A percentile compares a stretch with the other conserved stretches of the same genome.
These are phyloP conservation scores for Jacaranda mimosifolia DNA, from an alignment of 257 asterid genomes.

Conservation along the genomic window DNA sequence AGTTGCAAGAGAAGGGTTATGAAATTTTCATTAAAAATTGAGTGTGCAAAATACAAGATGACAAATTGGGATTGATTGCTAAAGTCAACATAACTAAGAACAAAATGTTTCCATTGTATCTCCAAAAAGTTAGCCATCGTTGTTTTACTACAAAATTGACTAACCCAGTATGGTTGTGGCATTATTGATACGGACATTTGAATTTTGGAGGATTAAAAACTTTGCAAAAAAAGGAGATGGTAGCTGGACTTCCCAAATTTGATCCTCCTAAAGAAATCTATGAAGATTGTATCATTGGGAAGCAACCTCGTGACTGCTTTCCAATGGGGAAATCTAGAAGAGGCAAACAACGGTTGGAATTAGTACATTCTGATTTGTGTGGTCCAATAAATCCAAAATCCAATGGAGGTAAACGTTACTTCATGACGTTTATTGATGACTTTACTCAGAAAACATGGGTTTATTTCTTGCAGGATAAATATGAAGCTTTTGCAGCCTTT, in stretches of 20 bases:
- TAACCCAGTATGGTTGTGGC: neutral
- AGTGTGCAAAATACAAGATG: neutral
- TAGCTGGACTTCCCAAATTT: neutral
- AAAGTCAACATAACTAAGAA: neutral
- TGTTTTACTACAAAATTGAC: neutral
- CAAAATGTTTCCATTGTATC: neutral
- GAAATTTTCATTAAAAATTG: neutral
- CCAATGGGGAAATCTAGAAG: neutral
- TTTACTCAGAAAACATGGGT: neutral
- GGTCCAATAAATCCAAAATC: neutral
- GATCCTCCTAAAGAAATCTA: neutral
- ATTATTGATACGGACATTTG: neutral
- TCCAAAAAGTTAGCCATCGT: neutral
- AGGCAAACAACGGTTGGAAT: neutral
- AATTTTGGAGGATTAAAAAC: neutral
- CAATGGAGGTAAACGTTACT: no score
- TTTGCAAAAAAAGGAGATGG: neutral
- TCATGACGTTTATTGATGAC: no score
- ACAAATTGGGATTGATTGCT: no score
- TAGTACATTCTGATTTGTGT: constrained; percentile 11
- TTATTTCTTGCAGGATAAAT: constrained; percentile 7
- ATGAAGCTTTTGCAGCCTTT: neutral
- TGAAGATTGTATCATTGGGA: constrained; percentile 4
- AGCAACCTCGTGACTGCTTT: neutral
- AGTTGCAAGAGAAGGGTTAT: neutral